phyloP scores from a whole-genome alignment of 495 filamentous ascomycete genomes.

The Neurospora discreta region DNA sequence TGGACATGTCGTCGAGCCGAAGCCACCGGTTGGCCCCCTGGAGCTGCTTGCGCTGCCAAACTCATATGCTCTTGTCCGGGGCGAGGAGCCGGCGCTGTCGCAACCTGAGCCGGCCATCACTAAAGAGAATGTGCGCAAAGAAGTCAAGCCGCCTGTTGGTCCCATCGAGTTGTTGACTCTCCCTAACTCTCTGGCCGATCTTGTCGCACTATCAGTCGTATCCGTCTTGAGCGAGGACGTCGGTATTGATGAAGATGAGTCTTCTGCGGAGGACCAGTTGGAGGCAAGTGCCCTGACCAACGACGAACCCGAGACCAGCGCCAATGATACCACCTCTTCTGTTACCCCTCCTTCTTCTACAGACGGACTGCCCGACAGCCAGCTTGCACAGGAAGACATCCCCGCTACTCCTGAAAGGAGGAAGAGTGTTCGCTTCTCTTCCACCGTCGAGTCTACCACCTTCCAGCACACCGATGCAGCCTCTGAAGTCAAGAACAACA shows the following conservation, averaged over 20 bases:
- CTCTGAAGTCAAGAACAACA: neutral
- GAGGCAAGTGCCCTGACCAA: neutral
- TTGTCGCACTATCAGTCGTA: conserved; percentile 3
- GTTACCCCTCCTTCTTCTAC: neutral
- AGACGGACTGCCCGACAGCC: neutral
- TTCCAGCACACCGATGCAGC: conserved; percentile 32
- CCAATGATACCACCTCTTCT: conserved; percentile 1
- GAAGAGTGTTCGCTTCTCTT: conserved; percentile 57
- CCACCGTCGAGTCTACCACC: conserved; percentile 46
- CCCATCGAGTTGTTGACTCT: conserved; percentile 19
- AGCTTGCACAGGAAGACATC: neutral
- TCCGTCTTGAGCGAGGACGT: neutral
- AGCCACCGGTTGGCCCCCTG: conserved; percentile 18
- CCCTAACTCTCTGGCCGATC: conserved; percentile 19
- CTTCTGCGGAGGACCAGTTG: neutral
- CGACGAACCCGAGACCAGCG: neutral
- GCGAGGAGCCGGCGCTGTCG: neutral
- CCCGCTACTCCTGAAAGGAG: conserved; percentile 21
- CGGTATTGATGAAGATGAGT: neutral
- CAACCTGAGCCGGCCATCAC: neutral
- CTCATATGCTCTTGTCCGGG: conserved; percentile 3
- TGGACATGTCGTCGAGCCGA: neutral
- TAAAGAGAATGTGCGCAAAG: neutral
- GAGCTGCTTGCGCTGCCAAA: conserved; percentile 18
- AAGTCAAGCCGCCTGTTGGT: conserved; percentile 15